Percentiles rank a stretch among this genome's conserved stretches.
phyloP scores from a whole-genome alignment of 176 grass and related monocot species.

The Melocanna baccifera region DNA sequence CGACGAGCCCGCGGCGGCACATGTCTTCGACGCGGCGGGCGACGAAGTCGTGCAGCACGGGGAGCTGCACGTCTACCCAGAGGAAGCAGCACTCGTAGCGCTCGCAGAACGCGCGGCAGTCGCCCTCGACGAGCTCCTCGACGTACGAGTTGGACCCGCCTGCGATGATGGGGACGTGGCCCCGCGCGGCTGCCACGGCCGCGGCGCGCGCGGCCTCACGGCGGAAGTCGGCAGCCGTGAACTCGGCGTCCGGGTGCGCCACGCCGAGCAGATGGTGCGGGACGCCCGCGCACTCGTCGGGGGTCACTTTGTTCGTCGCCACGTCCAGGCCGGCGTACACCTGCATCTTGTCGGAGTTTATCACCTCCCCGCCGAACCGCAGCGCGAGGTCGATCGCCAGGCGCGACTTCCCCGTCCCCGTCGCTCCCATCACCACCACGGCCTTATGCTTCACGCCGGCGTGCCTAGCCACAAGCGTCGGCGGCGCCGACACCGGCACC shows the following conservation, averaged over 20 bases:
- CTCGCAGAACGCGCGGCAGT: slow-evolving; percentile 50
- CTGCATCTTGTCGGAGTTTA: slow-evolving; percentile 96
- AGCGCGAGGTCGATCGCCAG: slow-evolving; percentile 75
- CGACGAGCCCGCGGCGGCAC: slow-evolving; percentile 56
- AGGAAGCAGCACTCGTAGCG: slow-evolving; percentile 75
- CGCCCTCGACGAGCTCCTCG: slow-evolving; percentile 73
- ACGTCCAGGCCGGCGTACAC: slow-evolving; percentile 63
- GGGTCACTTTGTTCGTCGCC: slow-evolving; percentile 72
- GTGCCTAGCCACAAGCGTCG: slow-evolving; percentile 18
- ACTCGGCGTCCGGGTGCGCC: slow-evolving; percentile 60
- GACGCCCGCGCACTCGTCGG: slow-evolving; percentile 53
- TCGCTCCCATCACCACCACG: slow-evolving; percentile 80
- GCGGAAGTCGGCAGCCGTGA: slow-evolving; percentile 66
- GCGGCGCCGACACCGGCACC: background rate
- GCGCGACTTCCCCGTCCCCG: slow-evolving; percentile 85
- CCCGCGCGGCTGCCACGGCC: background rate
- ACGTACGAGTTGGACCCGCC: slow-evolving; percentile 93
- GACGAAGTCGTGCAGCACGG: slow-evolving; percentile 63
- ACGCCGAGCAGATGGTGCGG: slow-evolving; percentile 79
- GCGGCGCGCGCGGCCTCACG: slow-evolving; percentile 42
- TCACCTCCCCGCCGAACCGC: slow-evolving; percentile 60
- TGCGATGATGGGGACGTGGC: slow-evolving; percentile 60
- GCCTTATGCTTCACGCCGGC: slow-evolving; percentile 52
- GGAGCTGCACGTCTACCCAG: slow-evolving; percentile 77
- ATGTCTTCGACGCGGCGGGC: slow-evolving; percentile 69